Conservation (phyloP, 306 rosid genomes). For the Echinosophora koreensis region DNA sequence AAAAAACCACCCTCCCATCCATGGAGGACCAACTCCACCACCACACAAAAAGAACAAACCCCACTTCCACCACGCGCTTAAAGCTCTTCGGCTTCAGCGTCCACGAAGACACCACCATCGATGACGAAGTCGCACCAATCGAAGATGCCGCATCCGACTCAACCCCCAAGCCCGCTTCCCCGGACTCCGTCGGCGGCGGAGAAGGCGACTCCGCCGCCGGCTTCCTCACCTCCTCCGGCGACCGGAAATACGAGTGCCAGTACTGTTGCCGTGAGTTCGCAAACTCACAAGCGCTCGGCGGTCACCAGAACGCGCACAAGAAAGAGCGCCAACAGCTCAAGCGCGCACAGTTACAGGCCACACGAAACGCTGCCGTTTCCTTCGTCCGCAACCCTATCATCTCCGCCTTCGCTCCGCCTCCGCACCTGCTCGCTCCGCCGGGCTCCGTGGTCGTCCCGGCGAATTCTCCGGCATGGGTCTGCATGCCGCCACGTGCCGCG, state of each 20-base stretch:
- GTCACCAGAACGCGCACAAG: slow-evolving; percentile 93
- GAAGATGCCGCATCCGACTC: slow-evolving; percentile 58
- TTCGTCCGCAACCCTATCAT: slow-evolving; percentile 82
- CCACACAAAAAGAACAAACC: slow-evolving; percentile 54
- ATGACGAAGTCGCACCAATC: not conserved
- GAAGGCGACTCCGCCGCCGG: not conserved
- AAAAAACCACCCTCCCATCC: not conserved
- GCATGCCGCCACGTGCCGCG: slow-evolving; percentile 64
- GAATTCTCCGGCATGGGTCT: slow-evolving; percentile 68
- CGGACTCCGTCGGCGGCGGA: slow-evolving; percentile 58
- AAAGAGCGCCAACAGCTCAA: slow-evolving; percentile 86
- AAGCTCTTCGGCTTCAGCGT: slow-evolving; percentile 86
- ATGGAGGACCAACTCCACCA: slow-evolving; percentile 55
- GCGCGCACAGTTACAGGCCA: slow-evolving; percentile 85
- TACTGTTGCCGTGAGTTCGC: slow-evolving; percentile 87
- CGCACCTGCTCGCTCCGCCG: slow-evolving; percentile 68
- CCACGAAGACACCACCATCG: slow-evolving; percentile 52
- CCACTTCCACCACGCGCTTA: slow-evolving; percentile 61
- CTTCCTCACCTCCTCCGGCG: slow-evolving; percentile 59
- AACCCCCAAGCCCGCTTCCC: slow-evolving; percentile 53
- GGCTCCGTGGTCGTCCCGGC: slow-evolving; percentile 62
- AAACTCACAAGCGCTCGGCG: slow-evolving; percentile 87
- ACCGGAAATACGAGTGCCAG: slow-evolving; percentile 84
- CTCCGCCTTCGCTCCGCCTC: slow-evolving; percentile 87
- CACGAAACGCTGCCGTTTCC: slow-evolving; percentile 76